Evolutionary conservation across 768 basidiomycete genomes (phyloP), one percentile per base, ranked within the genome.

Genomic region (Galerina marginata): DNA sequence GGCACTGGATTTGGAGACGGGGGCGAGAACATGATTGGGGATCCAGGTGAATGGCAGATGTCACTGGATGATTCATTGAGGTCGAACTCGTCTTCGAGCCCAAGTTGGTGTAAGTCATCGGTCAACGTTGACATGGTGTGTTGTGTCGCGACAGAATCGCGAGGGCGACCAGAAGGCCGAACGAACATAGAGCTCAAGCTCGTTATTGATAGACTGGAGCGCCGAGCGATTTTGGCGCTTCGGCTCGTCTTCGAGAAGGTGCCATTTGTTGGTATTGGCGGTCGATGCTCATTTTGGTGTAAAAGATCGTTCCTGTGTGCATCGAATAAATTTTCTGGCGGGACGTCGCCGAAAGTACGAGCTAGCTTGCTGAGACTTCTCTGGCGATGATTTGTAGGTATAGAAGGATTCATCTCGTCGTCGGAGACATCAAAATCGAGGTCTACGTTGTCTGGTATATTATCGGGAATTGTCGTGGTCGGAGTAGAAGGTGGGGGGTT

Each of bases 11-110:
- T 44, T 10, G 72, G 71, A 10, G 72, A 70, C 25, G 72, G 72
- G 7, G 69, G 67, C 15, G 66, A 64, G 57, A 75, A 75, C 10
- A 68, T 58, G n/a, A 74, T 73, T 3, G 74, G 74, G 7, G 74
- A 75, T 36, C 67, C 67, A 12, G 71, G 67, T 2, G 68, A 59
- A 16, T 58, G 43, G 26, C 51, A 57, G 12, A 42, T 39, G 20
- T 61, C 56, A 40, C 58, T 66, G 1, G 63, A 43, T 2, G 49
- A 60, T 1, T 58, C 49, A 6, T 61, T 58, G n/a, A 52, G 12
- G 10, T 68, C 58, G 4, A 68, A 42, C 43, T 72, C 65, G 50
- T 73, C 65, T 12, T 53, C 58, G 4, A 71, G 50, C 15, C 59
- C 61, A 7, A 70, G 65, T 16, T 58, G 64, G 37, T 72, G 70